A percentile compares a stretch with the other conserved stretches of the same genome.
phyloP scores from a whole-genome alignment of 768 basidiomycete species.

The Leccinum imitatum region DNA sequence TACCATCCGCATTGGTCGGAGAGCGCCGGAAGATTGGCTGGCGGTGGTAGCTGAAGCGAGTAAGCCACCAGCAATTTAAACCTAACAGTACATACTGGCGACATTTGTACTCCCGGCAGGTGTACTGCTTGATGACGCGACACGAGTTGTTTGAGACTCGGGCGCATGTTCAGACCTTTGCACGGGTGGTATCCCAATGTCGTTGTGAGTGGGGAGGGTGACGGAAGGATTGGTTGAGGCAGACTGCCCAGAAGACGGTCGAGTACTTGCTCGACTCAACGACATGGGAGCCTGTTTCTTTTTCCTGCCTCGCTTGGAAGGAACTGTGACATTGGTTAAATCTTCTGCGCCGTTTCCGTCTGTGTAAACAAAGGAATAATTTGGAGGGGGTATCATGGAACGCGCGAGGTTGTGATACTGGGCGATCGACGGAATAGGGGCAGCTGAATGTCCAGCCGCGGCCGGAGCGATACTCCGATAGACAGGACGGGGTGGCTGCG shows the following conservation, averaged over 20 bases:
- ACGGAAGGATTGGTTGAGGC: background rate
- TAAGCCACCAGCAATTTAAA: constrained; percentile 5
- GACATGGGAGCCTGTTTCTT: constrained; percentile 9
- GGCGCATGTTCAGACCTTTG: constrained; percentile 4
- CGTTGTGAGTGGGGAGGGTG: background rate
- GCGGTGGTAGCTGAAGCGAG: constrained; percentile 10
- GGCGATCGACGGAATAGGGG: constrained; percentile 1
- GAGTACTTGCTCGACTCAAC: constrained; percentile 1
- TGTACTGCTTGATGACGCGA: constrained; percentile 4
- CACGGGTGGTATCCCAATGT: constrained; percentile 1
- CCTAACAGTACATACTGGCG: constrained; percentile 31
- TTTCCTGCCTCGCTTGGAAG: constrained; percentile 15
- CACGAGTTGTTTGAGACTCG: constrained; percentile 1
- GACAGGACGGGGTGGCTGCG: constrained; percentile 31
- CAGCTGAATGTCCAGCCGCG: constrained; percentile 22
- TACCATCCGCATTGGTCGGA: constrained; percentile 46
- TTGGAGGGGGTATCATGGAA: constrained; percentile 4
- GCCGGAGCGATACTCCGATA: constrained; percentile 34
- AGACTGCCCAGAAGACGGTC: constrained; percentile 12
- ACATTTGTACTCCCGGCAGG: constrained; percentile 32
- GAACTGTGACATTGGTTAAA: background rate
- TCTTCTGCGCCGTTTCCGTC: constrained; percentile 5
- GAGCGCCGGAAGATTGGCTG: constrained; percentile 12
- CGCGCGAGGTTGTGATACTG: background rate
- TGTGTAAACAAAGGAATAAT: background rate